phyloP scores from a whole-genome alignment of 495 filamentous ascomycete genomes.

The Staphylotrichum longicolle region DNA sequence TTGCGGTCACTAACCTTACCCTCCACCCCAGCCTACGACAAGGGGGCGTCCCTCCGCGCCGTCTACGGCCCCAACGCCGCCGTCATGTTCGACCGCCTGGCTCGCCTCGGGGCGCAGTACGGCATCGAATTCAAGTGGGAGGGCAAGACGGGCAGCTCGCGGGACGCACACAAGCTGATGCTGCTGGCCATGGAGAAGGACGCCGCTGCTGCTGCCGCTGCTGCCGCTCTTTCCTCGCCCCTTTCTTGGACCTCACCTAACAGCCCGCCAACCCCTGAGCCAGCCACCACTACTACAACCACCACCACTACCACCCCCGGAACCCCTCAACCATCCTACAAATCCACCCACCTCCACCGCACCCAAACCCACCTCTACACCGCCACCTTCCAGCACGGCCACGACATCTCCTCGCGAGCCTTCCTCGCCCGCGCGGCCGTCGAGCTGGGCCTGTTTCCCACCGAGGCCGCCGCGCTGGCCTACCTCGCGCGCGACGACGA shows the following conservation, averaged over 20 bases:
- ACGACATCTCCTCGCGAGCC: constrained; percentile 65
- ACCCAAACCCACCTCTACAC: constrained; percentile 66
- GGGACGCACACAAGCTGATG: constrained; percentile 74
- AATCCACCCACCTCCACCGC: constrained; percentile 50
- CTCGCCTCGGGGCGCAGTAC: constrained; percentile 17
- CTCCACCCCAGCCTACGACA: constrained; percentile 19
- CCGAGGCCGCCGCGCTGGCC: constrained; percentile 52
- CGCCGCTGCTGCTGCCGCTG: constrained; percentile 25
- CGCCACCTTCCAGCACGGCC: constrained; percentile 68
- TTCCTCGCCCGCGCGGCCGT: constrained; percentile 58
- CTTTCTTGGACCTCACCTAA: too few relatives aligned
- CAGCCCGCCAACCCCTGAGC: not conserved
- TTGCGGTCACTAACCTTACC: constrained; percentile 1
- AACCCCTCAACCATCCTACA: not conserved
- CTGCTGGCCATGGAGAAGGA: constrained; percentile 61
- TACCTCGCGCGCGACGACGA: constrained; percentile 54
- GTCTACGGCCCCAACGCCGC: constrained; percentile 21
- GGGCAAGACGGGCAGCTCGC: constrained; percentile 70
- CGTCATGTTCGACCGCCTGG: constrained; percentile 24
- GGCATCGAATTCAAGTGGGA: constrained; percentile 70
- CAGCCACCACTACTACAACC: not conserved
- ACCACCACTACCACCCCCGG: not conserved
- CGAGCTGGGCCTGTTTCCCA: constrained; percentile 50
- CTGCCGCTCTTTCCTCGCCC: not conserved
- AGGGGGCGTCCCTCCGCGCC: constrained; percentile 14